phyloP scores from a whole-genome alignment of 2,329 filamentous ascomycete genomes.

The Monosporascus sp. region DNA sequence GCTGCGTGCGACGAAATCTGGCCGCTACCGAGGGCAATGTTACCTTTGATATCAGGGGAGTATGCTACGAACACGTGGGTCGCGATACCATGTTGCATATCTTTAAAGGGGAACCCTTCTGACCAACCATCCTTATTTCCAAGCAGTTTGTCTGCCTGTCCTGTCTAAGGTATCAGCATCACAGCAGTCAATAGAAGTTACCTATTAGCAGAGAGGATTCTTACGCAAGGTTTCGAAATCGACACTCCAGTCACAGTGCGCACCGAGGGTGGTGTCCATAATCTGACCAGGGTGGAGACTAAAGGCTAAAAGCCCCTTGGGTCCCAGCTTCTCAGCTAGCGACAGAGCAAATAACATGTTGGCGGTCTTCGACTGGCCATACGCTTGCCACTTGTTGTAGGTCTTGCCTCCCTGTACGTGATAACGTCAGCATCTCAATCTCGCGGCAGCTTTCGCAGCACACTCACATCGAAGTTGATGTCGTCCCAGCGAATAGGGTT shows the following conservation, averaged over 20 bases:
- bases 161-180: no score
- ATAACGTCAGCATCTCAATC: no score
- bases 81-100: no score
- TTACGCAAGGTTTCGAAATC: constrained; percentile 2
- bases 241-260: constrained; percentile 1
- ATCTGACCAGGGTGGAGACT: constrained; percentile 29
- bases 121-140: no score
- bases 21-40: neutral
- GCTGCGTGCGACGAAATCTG: neutral
- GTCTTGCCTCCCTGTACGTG: constrained; percentile 9
- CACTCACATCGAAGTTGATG: constrained; percentile 28
- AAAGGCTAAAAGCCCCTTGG: constrained; percentile 15
- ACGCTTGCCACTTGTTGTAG: constrained; percentile 26
- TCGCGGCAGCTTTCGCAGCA: no score
- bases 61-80: no score
- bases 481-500: constrained; percentile 36
- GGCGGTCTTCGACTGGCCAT: constrained; percentile 35
- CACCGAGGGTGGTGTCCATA: neutral
- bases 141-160: no score
- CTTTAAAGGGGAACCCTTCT: no score
- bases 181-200: no score
- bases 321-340: constrained; percentile 13
- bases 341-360: constrained; percentile 24
- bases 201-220: no score
- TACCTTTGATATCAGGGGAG: no score